These are phyloP conservation scores for Torulaspora delbrueckii DNA, from an alignment of 805 yeast species.

Conservation along the genomic window DNA sequence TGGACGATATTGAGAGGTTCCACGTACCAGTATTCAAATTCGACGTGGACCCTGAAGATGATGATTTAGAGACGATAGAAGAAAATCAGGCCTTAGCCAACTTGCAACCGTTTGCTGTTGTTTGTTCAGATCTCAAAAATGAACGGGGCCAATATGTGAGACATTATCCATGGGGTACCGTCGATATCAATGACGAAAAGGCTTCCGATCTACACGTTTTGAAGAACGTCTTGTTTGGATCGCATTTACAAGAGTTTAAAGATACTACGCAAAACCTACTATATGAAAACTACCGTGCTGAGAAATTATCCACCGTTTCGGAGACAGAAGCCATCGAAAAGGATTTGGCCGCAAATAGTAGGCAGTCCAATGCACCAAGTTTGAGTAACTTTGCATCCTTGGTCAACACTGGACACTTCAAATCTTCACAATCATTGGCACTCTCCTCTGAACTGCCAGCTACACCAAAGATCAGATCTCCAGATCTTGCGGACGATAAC, in stretches of 20 bases:
- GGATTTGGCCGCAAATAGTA: conserved; percentile 10
- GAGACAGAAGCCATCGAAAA: conserved; percentile 17
- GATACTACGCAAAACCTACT: conserved; percentile 72
- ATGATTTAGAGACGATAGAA: conserved; percentile 61
- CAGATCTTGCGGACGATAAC: conserved; percentile 11
- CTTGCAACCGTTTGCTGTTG: conserved; percentile 72
- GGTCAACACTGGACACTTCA: conserved; percentile 34
- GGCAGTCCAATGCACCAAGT: conserved; percentile 35
- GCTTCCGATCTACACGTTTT: conserved; percentile 52
- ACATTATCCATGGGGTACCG: conserved; percentile 69
- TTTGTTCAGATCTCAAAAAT: conserved; percentile 57
- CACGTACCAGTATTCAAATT: conserved; percentile 74
- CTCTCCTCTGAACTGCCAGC: conserved; percentile 23
- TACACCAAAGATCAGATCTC: conserved; percentile 19
- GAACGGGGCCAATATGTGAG: conserved; percentile 58
- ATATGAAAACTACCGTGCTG: conserved; percentile 77
- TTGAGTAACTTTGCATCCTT: conserved; percentile 35
- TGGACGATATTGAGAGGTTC: conserved; percentile 57
- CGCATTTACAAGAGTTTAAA: conserved; percentile 78
- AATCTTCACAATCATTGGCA: conserved; percentile 30
- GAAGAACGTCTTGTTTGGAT: conserved; percentile 68
- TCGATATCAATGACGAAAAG: conserved; percentile 43
- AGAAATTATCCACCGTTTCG: conserved; percentile 59
- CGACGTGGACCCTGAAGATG: conserved; percentile 66
- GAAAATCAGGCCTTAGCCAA: conserved; percentile 58